These are phyloP conservation scores for Aspergillus aculeatus DNA, from an alignment of 2,329 filamentous ascomycete genomes.

Conservation along the genomic window DNA sequence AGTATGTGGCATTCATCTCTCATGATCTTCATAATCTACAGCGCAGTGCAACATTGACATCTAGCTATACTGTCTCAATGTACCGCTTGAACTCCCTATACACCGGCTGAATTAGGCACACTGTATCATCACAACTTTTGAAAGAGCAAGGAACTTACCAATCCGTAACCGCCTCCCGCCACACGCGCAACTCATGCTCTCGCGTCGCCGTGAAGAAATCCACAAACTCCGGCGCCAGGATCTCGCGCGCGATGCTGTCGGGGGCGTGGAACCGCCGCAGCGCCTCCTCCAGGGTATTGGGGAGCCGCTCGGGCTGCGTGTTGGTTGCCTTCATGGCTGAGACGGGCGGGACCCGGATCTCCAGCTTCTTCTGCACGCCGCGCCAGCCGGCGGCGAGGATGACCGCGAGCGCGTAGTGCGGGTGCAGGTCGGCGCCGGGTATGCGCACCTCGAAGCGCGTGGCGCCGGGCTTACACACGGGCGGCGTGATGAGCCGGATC, in stretches of 20 bases:
- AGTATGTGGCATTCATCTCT: background rate
- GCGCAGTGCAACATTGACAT: background rate
- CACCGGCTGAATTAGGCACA: no score
- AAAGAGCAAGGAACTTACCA: constrained; percentile 69
- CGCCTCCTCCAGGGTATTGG: constrained; percentile 81
- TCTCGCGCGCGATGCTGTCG: constrained; percentile 82
- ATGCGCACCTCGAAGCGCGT: constrained; percentile 27
- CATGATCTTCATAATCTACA: background rate
- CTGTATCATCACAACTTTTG: no score
- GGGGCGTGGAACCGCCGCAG: constrained; percentile 71
- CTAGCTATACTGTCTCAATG: constrained; percentile 64
- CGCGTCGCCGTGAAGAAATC: constrained; percentile 92
- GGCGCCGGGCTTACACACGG: constrained; percentile 72
- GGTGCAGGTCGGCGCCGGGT: constrained; percentile 78
- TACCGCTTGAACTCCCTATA: constrained; percentile 71
- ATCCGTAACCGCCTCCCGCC: constrained; percentile 93
- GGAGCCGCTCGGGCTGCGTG: constrained; percentile 47
- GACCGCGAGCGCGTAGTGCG: constrained; percentile 78
- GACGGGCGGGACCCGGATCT: constrained; percentile 76
- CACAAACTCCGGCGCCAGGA: constrained; percentile 90
- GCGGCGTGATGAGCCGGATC: constrained; percentile 82
- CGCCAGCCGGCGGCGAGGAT: constrained; percentile 90
- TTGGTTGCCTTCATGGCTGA: constrained; percentile 69
- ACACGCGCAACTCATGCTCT: constrained; percentile 82
- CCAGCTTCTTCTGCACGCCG: constrained; percentile 85